Conservation (phyloP, 805 yeast species). For the Pichia insulana region DNA sequence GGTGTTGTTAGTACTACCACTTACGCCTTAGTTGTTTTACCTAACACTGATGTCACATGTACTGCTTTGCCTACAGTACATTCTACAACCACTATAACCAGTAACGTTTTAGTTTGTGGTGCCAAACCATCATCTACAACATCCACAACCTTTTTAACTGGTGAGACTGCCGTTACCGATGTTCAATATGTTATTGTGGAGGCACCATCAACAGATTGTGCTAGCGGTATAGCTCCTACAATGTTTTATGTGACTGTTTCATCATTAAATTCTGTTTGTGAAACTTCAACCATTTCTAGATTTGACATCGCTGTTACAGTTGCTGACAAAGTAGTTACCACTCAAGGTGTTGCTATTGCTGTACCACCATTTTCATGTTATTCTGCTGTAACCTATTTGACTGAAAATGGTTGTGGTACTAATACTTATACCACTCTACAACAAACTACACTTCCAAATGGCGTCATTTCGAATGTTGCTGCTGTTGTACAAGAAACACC, state of each 20-base stretch:
- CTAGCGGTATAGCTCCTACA: neutral
- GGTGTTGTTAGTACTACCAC: neutral
- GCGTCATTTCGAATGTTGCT: neutral
- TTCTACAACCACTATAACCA: neutral
- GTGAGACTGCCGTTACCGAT: neutral
- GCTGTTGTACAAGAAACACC: constrained; percentile 6
- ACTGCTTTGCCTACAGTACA: constrained; percentile 3
- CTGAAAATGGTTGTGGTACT: constrained; percentile 1
- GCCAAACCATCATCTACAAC: neutral
- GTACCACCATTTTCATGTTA: neutral
- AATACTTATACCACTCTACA: constrained; percentile 1
- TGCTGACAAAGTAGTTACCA: neutral
- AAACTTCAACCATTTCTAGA: constrained; percentile 1
- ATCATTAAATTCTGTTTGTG: neutral
- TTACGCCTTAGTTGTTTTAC: neutral
- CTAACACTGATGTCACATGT: constrained; percentile 1
- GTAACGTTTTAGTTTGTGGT: neutral
- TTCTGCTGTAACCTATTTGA: neutral
- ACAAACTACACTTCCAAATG: neutral
- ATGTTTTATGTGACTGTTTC: neutral
- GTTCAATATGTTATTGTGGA: constrained; percentile 4
- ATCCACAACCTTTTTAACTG: neutral
- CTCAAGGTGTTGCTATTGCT: neutral
- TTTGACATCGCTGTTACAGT: neutral
- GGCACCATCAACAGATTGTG: constrained; percentile 2